Percentiles rank a stretch among this genome's conserved stretches.
These are phyloP conservation scores for Microdochium trichocladiopsis DNA, from an alignment of 2,329 filamentous ascomycete genomes.

Conservation along the genomic window DNA sequence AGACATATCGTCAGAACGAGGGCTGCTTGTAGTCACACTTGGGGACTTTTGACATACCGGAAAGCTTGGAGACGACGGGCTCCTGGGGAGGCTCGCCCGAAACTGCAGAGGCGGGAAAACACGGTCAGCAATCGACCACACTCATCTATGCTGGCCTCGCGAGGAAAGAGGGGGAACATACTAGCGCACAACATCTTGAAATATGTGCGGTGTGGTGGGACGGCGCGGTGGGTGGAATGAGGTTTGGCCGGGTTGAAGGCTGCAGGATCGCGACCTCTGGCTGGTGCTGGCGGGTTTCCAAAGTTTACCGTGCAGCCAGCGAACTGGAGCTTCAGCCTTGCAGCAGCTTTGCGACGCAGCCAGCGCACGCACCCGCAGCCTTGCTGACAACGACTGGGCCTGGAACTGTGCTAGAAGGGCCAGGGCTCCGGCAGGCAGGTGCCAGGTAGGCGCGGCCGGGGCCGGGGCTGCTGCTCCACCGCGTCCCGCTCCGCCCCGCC, in stretches of 20 bases:
- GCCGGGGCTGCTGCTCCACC: background rate
- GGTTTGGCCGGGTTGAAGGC: background rate
- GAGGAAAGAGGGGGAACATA: conserved; percentile 3
- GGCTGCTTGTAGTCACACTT: too few relatives aligned
- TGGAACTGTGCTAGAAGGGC: background rate
- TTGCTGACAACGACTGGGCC: too few relatives aligned
- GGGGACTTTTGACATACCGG: conserved; percentile 60
- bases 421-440: too few relatives aligned
- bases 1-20: too few relatives aligned
- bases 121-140: conserved; percentile 5
- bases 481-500: background rate
- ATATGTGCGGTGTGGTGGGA: conserved; percentile 1
- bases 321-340: background rate
- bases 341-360: background rate
- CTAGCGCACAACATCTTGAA: conserved; percentile 41
- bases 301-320: background rate
- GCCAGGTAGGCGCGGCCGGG: background rate
- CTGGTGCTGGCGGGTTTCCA: background rate
- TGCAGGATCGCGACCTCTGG: background rate
- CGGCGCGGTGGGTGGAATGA: background rate
- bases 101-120: conserved; percentile 44
- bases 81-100: conserved; percentile 94
- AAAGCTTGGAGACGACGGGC: conserved; percentile 91
- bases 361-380: too few relatives aligned
- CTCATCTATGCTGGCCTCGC: background rate